Evolutionary conservation across 371 early-diverging fungal species (phyloP), one percentile per base, ranked within the genome.

Genomic region (Actinomortierella wolfii): DNA sequence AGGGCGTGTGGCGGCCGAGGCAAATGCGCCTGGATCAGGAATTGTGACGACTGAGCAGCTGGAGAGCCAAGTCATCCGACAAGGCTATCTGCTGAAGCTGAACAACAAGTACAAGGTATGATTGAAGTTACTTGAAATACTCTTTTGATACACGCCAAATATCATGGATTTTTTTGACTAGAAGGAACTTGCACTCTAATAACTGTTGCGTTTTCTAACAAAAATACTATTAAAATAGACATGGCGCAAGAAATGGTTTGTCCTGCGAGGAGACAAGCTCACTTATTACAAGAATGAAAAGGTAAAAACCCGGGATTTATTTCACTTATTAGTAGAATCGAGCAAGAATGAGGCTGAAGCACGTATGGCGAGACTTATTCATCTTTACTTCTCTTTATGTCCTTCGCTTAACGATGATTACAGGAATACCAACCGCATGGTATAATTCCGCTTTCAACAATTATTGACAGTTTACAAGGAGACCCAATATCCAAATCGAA

Each of bases 241-340:
- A 20, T 94, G 94, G 94, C 86, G 89, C 70, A 89, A 88, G 62
- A 84, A 91, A 24, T 94, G 92, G 93, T 92, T 92, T 78, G 94
- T 93, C 9, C 67, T 94, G 11, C 77, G 93, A 40, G 86, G 85
- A 40, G 89, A 88, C 50, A 86, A 84, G n/a, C 68, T 94, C 45
- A 80, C 86, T 5, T 89, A 86, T 64, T 94, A 94, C 77, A 92
- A 93, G 70, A 86, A 94, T 61, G 83, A 86, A 24, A 88, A 87
- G 79, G 89, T 88, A 81, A 55, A 61, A 50, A 20, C 11, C 4
- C 23, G 45, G 50, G 18, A 42, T 11, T 5, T 7, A n/a, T n/a
- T n/a, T n/a, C n/a, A n/a, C n/a, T n/a, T n/a, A n/a, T n/a, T n/a
- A n/a, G n/a, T n/a, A 17, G 23, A 48, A 13, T 53, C 21, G 46